Evolutionary conservation across 257 asterid species (phyloP), one percentile per base, ranked within the genome.

Genomic region (Petunia axillaris): DNA sequence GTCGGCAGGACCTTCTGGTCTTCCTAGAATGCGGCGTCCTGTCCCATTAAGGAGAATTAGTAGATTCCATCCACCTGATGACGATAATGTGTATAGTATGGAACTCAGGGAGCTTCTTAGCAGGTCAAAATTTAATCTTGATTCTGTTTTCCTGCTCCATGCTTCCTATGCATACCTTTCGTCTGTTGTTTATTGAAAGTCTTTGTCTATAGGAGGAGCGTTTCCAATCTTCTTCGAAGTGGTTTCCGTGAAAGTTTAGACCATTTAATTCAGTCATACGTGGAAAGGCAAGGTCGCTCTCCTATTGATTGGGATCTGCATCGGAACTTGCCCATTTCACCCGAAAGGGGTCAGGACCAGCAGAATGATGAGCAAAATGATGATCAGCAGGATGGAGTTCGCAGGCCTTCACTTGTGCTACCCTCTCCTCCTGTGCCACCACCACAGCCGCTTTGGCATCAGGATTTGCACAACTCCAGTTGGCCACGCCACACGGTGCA

Each of bases 41-140:
- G 80, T 83, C 83, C 89, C 91, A 40, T 54, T 76, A 37, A 84
- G 97, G 81, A 88, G 98, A 83, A 73, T 64, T 60, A 78, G 90
- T 84, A 86, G 98, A 88, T 95, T 93, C 85, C 96, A 91, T 82
- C 96, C 97, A 35, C 97, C 97, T 11, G 97, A 92, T 75, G 99
- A 93, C 63, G 98, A 95, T 80, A 93, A 90, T 83, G 98, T 95
- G 77, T 93, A 95, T 87, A 92, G 97, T 84, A 91, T 95, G 94
- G 99, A 95, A 86, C 99, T 95, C 84, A 91, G 99, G 87, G 99
- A 95, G 88, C 93, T 95, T 64, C 85, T 93, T 73, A 90, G 97
- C 97, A 91, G 99, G 99, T 96, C 75, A 63, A 9, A 48, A 5
- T 64, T 38, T 14, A 14, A 16, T 64, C 36, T 79, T 52, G 53